phyloP scores from a whole-genome alignment of 345 rosid species.

The Physaria fendleri region DNA sequence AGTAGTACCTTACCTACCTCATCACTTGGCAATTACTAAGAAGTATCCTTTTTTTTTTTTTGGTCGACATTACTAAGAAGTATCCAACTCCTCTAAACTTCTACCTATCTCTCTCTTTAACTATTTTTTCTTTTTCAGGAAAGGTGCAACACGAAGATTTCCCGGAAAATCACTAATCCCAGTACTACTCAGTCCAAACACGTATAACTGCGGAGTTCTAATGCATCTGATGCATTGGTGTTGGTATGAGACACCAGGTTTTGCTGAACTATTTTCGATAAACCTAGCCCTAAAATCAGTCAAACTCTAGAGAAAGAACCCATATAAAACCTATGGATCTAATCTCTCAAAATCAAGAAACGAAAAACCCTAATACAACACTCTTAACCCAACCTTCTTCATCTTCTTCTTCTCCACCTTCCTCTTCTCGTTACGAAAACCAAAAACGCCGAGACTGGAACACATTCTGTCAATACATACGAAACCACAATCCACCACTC shows the following conservation, averaged over 20 bases:
- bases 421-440: conserved; percentile 73
- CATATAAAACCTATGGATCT: conserved; percentile 31
- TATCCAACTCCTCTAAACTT: neutral
- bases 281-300: conserved; percentile 7
- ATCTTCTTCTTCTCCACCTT: conserved; percentile 12
- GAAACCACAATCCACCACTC: conserved; percentile 76
- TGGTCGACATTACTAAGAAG: neutral
- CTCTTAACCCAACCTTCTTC: conserved; percentile 15
- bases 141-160: too few species aligned
- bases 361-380: conserved; percentile 6
- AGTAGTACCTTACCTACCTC: neutral
- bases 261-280: too few species aligned
- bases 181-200: too few species aligned
- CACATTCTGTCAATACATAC: conserved; percentile 80
- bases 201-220: too few species aligned
- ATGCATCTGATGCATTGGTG: too few species aligned
- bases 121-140: too few species aligned
- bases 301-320: neutral
- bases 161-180: too few species aligned
- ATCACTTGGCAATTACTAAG: neutral
- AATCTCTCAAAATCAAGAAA: conserved; percentile 21
- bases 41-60: too few species aligned
- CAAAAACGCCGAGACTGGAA: conserved; percentile 90
- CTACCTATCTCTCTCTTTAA: neutral
- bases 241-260: too few species aligned